Conservation (phyloP, 108 stramenopile species). For the Discostella pseudostelligera region DNA sequence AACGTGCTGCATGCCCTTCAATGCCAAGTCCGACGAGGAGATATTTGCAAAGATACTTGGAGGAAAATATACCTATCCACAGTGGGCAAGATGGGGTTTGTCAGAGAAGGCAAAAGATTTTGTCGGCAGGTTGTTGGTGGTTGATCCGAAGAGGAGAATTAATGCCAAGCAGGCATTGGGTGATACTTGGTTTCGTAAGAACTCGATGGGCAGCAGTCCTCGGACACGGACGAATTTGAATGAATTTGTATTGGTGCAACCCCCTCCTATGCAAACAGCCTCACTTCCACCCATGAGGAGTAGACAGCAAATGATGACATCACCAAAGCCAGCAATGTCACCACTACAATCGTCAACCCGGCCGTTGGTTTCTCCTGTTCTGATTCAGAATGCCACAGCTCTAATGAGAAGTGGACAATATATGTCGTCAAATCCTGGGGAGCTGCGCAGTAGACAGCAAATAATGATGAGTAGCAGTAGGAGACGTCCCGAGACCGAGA, state of each 20-base stretch:
- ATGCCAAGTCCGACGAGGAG: constrained; percentile 21
- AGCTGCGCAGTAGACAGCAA: background rate
- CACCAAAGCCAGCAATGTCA: background rate
- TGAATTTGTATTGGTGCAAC: no score
- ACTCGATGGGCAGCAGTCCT: background rate
- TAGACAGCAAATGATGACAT: background rate
- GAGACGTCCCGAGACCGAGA: background rate
- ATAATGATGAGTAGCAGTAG: no score
- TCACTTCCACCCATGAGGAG: background rate
- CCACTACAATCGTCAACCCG: background rate
- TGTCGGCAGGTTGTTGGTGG: constrained; percentile 42
- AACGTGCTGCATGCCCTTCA: constrained; percentile 50
- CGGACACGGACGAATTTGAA: no score
- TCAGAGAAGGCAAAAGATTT: constrained; percentile 55
- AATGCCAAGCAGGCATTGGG: constrained; percentile 52
- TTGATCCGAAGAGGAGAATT: constrained; percentile 60
- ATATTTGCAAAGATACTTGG: constrained; percentile 36
- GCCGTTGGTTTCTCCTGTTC: background rate
- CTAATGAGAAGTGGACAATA: background rate
- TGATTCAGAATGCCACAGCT: background rate
- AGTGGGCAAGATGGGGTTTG: constrained; percentile 23
- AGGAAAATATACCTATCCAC: constrained; percentile 24
- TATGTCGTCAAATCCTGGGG: background rate
- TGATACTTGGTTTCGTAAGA: constrained; percentile 25
- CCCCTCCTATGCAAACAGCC: background rate